phyloP scores from a whole-genome alignment of 2,329 filamentous ascomycete genomes.

The Colletotrichum abscissum region DNA sequence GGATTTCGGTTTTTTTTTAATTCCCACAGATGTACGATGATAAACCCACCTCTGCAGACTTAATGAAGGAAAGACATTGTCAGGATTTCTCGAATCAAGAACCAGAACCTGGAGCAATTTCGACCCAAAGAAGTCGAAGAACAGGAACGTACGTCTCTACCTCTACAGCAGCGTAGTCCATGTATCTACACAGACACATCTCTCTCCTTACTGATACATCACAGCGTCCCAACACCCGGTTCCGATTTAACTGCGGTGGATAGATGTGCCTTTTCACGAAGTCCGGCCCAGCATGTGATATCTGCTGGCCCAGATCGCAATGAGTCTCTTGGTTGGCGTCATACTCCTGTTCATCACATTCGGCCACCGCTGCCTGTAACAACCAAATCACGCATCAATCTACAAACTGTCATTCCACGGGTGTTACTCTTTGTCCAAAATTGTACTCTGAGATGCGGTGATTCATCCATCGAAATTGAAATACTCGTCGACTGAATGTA shows the following conservation, averaged over 20 bases:
- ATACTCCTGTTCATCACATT: background rate
- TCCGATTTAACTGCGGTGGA: background rate
- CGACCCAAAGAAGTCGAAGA: no score
- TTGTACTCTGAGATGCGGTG: background rate
- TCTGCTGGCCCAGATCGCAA: background rate
- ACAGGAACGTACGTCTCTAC: background rate
- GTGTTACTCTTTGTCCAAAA: background rate
- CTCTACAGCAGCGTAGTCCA: background rate
- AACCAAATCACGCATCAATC: background rate
- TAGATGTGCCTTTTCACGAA: background rate
- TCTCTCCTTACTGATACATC: background rate
- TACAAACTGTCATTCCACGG: background rate
- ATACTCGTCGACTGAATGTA: constrained; percentile 18
- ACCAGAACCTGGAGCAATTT: no score
- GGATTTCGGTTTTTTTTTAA: no score
- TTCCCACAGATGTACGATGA: no score
- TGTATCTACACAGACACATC: background rate
- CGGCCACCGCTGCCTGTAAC: background rate
- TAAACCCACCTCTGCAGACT: no score
- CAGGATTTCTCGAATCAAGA: no score
- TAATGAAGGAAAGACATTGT: no score
- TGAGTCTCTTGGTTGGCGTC: background rate
- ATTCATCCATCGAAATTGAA: constrained; percentile 2
- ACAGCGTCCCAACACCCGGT: background rate
- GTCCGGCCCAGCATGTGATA: background rate